phyloP scores from a whole-genome alignment of 768 basidiomycete species.

The Kwoniella pini region DNA sequence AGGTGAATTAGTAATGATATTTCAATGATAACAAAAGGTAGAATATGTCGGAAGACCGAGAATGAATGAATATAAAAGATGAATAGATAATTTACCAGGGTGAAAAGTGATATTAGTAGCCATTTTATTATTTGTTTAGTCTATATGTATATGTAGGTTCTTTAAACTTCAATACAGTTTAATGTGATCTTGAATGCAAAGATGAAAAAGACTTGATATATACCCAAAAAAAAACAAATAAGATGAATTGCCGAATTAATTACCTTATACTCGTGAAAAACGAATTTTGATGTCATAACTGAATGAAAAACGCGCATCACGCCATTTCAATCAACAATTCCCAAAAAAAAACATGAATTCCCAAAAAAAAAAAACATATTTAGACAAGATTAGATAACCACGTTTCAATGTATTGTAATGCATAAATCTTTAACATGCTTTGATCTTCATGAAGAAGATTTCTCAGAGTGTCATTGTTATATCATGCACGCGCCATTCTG shows the following conservation, averaged over 20 bases:
- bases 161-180: too few species aligned
- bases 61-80: background rate
- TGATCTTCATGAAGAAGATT: too few species aligned
- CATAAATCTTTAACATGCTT: too few species aligned
- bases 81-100: conserved; percentile 45
- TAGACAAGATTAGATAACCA: conserved; percentile 24
- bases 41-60: background rate
- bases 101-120: conserved; percentile 58
- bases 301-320: conserved; percentile 6
- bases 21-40: too few species aligned
- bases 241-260: too few species aligned
- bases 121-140: conserved; percentile 42
- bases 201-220: too few species aligned
- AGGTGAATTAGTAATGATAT: background rate
- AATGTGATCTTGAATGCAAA: too few species aligned
- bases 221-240: too few species aligned
- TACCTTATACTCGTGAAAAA: too few species aligned
- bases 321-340: conserved; percentile 9
- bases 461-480: too few species aligned
- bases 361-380: conserved; percentile 4
- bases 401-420: conserved; percentile 1
- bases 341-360: conserved; percentile 6
- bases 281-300: background rate
- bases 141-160: too few species aligned
- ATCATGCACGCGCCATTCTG: too few species aligned